Percentiles rank a stretch among this genome's conserved stretches.
Evolutionary conservation across 139 green algal species (phyloP).

Genomic region (Edaphochlamys debaryana): DNA sequence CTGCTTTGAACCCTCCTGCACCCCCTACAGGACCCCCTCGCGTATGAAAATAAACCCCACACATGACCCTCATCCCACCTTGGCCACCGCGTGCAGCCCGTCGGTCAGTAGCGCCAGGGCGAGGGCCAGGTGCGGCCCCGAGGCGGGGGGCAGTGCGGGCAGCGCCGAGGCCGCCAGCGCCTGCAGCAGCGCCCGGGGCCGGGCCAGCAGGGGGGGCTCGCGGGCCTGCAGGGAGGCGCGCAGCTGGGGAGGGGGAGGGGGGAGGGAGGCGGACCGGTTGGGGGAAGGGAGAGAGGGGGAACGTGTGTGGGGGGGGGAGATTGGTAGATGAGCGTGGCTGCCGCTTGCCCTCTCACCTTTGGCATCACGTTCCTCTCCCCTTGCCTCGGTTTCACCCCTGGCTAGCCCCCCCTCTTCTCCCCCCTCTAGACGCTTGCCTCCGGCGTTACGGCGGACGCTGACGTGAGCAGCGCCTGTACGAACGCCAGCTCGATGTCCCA

Average conservation of each 20-base stretch:
- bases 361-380: no score
- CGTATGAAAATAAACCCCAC: no score
- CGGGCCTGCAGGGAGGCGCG: background rate
- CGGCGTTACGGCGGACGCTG: background rate
- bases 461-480: background rate
- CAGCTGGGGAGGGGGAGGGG: background rate
- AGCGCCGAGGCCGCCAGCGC: slow-evolving; percentile 5
- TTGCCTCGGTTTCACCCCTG: no score
- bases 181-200: slow-evolving; percentile 4
- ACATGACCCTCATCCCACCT: slow-evolving; percentile 1
- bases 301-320: no score
- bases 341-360: no score
- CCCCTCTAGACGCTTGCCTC: no score
- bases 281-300: no score
- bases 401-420: no score
- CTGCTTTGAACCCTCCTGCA: no score
- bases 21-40: no score
- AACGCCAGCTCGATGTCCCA: slow-evolving; percentile 15
- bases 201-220: slow-evolving; percentile 3
- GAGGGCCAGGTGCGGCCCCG: slow-evolving; percentile 21
- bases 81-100: slow-evolving; percentile 1
- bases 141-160: slow-evolving; percentile 3
- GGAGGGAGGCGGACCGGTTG: background rate
- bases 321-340: no score
- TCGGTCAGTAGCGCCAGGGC: slow-evolving; percentile 12